These are phyloP conservation scores for Bassia scoparia DNA, from an alignment of 148 eudicot species.

Conservation along the genomic window DNA sequence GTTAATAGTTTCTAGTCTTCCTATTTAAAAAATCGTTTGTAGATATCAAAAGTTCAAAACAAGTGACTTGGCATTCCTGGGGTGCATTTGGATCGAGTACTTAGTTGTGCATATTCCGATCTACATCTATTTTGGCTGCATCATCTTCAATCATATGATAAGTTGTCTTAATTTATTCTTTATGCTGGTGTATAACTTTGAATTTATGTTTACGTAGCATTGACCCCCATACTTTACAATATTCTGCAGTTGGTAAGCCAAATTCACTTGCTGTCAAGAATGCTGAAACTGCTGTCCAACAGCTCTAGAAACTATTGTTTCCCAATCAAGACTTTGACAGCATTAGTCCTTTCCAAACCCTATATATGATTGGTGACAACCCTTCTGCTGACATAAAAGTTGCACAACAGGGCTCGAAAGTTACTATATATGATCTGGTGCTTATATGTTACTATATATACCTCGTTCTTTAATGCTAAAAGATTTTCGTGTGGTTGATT, in stretches of 20 bases:
- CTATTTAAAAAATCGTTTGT: neutral
- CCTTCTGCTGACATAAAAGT: slow-evolving; percentile 89
- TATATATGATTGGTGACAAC: slow-evolving; percentile 94
- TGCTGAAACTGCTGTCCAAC: slow-evolving; percentile 56
- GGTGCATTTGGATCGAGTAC: neutral
- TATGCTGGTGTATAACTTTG: slow-evolving; percentile 1
- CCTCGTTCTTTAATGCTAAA: slow-evolving; percentile 19
- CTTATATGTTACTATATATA: slow-evolving; percentile 31
- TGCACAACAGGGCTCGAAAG: slow-evolving; percentile 83
- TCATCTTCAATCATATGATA: neutral
- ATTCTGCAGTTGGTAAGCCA: too few species aligned
- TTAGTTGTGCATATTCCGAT: neutral
- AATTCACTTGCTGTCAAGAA: slow-evolving; percentile 67
- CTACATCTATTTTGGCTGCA: neutral
- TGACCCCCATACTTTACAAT: slow-evolving; percentile 64
- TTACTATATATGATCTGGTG: too few species aligned
- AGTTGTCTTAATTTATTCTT: slow-evolving; percentile 2
- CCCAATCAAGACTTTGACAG: slow-evolving; percentile 25
- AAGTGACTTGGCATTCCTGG: neutral
- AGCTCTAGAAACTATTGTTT: slow-evolving; percentile 26
- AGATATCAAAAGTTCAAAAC: neutral
- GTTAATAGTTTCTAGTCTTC: neutral
- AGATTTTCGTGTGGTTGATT: slow-evolving; percentile 26
- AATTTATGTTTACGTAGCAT: slow-evolving; percentile 47
- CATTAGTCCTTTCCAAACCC: slow-evolving; percentile 46